Evolutionary conservation across 2,329 filamentous ascomycete species (phyloP).

Genomic region (Arthrobotrys sinensis): DNA sequence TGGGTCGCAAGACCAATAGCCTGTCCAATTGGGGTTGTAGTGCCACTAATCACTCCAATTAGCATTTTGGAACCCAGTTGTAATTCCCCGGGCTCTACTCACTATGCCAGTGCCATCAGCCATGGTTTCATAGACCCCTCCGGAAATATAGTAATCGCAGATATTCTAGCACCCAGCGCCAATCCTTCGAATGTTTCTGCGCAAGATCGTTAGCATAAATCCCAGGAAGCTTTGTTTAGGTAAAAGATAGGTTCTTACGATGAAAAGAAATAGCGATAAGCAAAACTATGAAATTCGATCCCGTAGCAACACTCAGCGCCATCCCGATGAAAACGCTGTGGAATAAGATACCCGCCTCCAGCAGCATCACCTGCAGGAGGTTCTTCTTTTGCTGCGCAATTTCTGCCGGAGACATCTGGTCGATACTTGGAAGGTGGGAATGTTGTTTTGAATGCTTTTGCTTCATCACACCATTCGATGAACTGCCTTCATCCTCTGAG

Average conservation of each 20-base stretch:
- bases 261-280: conserved; percentile 86
- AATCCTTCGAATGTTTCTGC: conserved; percentile 85
- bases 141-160: conserved; percentile 80
- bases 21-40: conserved; percentile 77
- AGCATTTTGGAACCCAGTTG: neutral
- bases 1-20: conserved; percentile 75
- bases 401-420: conserved; percentile 42
- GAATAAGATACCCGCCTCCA: conserved; percentile 87
- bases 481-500: conserved; percentile 56
- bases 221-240: neutral
- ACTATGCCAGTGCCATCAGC: conserved; percentile 64
- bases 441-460: conserved; percentile 33
- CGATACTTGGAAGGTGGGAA: neutral
- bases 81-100: neutral
- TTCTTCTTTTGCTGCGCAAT: conserved; percentile 63
- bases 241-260: conserved; percentile 44
- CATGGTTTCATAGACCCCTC: conserved; percentile 80
- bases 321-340: conserved; percentile 85
- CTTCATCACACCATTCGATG: conserved; percentile 26
- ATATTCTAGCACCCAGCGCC: conserved; percentile 86
- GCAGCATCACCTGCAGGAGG: conserved; percentile 81
- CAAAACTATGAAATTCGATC: conserved; percentile 83
- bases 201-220: conserved; percentile 3
- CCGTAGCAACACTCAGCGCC: conserved; percentile 83
- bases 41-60: conserved; percentile 64